phyloP scores from a whole-genome alignment of 176 grass and related monocot species.

The Cenchrus americanus region DNA sequence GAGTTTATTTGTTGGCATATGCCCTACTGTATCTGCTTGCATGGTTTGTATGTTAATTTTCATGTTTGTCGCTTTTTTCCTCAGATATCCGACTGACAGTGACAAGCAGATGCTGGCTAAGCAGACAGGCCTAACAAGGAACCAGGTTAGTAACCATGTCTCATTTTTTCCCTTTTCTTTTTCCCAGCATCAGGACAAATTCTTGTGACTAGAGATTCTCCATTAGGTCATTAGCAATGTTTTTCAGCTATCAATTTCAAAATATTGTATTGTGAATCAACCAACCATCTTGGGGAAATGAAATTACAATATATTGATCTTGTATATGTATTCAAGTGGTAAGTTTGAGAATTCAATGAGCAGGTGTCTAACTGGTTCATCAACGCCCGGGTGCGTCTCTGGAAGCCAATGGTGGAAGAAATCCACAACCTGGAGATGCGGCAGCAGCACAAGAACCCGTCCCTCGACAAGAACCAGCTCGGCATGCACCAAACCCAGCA shows the following conservation, averaged over 20 bases:
- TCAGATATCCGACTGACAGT: constrained; percentile 83
- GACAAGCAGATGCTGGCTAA: constrained; percentile 94
- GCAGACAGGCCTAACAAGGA: constrained; percentile 84
- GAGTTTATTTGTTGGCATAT: neutral
- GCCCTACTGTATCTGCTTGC: neutral
- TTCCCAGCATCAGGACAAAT: neutral
- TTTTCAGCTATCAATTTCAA: neutral
- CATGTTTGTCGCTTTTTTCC: constrained; percentile 26
- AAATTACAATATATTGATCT: neutral
- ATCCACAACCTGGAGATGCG: constrained; percentile 89
- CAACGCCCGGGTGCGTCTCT: constrained; percentile 94
- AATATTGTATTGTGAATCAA: neutral
- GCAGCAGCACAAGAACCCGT: constrained; percentile 58
- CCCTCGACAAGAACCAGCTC: constrained; percentile 45
- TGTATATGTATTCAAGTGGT: neutral
- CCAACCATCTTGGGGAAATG: neutral
- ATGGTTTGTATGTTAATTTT: neutral
- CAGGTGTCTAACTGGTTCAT: constrained; percentile 99
- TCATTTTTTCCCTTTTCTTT: neutral
- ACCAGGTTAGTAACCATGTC: constrained; percentile 37
- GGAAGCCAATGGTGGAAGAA: constrained; percentile 99
- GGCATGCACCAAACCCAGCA: constrained; percentile 50
- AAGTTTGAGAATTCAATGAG: neutral
- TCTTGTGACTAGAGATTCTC: neutral
- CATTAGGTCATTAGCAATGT: neutral